Conservation (phyloP, 371 early-diverging fungal species). For the Basidiobolus meristosporus region DNA sequence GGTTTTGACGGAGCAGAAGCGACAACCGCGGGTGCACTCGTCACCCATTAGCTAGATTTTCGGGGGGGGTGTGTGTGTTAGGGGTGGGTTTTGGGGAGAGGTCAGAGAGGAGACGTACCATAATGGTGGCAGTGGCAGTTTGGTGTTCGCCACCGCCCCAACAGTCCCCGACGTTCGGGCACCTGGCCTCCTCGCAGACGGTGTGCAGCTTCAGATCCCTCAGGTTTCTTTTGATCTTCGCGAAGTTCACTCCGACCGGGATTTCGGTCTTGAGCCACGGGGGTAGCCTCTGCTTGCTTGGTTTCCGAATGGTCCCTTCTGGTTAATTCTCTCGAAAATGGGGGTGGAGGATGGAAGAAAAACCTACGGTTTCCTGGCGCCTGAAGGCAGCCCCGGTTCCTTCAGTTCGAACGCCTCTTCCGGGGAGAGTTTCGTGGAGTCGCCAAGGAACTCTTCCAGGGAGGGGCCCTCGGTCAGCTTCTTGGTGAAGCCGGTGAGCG, state of each 20-base stretch:
- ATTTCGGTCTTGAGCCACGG: slow-evolving; percentile 90
- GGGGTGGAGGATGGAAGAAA: too few relatives aligned
- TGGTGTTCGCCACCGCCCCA: slow-evolving; percentile 94
- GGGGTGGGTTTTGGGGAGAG: background rate
- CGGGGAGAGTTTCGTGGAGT: too few relatives aligned
- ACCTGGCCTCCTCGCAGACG: slow-evolving; percentile 89
- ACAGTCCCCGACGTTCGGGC: slow-evolving; percentile 96
- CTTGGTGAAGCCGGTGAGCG: too few relatives aligned
- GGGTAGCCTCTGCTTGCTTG: too few relatives aligned
- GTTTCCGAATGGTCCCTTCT: too few relatives aligned
- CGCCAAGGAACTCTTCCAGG: too few relatives aligned
- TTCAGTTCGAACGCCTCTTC: too few relatives aligned
- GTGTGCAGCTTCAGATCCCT: slow-evolving; percentile 85
- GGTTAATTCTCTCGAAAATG: too few relatives aligned
- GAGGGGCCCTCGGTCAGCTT: too few relatives aligned
- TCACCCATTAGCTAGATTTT: slow-evolving; percentile 81
- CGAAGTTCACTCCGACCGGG: slow-evolving; percentile 66
- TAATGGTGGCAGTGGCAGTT: slow-evolving; percentile 96
- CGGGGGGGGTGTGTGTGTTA: background rate
- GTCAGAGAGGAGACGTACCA: slow-evolving; percentile 22
- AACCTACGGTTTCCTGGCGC: too few relatives aligned
- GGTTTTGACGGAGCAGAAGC: slow-evolving; percentile 97
- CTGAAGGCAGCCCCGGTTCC: too few relatives aligned
- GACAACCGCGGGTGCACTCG: slow-evolving; percentile 94
- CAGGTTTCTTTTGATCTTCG: slow-evolving; percentile 69